Base-by-base conservation (phyloP, 2,329 filamentous ascomycete genomes). In the Geoglossum cookeanum region DNA sequence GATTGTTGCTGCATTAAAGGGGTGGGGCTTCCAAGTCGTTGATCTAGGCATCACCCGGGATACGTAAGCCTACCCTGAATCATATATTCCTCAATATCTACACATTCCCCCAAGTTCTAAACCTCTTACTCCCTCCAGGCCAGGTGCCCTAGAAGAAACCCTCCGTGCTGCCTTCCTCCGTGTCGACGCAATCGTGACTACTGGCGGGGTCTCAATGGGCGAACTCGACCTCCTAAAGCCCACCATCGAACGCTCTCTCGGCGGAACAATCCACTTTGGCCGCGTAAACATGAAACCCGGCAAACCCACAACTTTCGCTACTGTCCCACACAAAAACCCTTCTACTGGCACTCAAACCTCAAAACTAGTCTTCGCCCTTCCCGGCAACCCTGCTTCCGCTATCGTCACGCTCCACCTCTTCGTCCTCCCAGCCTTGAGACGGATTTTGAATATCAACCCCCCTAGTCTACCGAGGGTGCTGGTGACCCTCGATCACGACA, bases 201-300 rank as follows among this genome's bases (percentile, higher is more conserved):
- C 86, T 0, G 92, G 92, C 27, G 92, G 92, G 53, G 92, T 97
- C 22, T 94, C 87, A 8, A 98, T 98, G 92, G 92, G 92, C 58
- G 92, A 98, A 71, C 80, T 96, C 1, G 92, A 98, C 69, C 82
- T 98, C 6, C 79, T 98, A 22, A 98, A 98, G 68, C 91, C 92
- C 0, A 97, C 91, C 0, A 87, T 98, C 64, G 92, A 97, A 72
- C 84, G 91, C 47, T 77, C 82, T 1, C 78, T 98, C 0, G 88
- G 89, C 58, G 92, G 92, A 6, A 92, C 84, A 0, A 95, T 98
- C 62, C 92, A 96, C 69, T 98, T 98, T 64, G 92, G 92, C 29
- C 84, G 92, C 2, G 92, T 98, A 2, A 80, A 84, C 57, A 97
- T 98, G 92, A 98, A 98, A 73, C 92, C 92, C 0, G 92, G 92